A percentile compares a stretch with the other conserved stretches of the same genome.
These are phyloP conservation scores for Xylaria intraflava DNA, from an alignment of 495 filamentous ascomycete genomes.

Conservation along the genomic window DNA sequence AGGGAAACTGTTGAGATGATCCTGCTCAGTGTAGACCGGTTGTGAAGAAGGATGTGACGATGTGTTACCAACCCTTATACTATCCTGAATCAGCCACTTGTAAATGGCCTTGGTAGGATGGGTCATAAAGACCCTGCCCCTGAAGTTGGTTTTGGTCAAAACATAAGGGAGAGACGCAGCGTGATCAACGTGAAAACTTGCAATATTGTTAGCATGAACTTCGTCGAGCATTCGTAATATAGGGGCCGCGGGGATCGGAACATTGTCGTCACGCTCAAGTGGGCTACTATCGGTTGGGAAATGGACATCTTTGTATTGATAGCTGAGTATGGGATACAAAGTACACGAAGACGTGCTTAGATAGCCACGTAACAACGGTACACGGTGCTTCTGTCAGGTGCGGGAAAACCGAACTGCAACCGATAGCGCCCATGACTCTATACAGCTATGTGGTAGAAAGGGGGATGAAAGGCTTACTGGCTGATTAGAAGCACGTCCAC, in stretches of 20 bases:
- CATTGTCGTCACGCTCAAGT: slow-evolving; percentile 17
- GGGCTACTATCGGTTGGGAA: slow-evolving; percentile 17
- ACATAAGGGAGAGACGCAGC: slow-evolving; percentile 95
- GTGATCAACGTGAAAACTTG: slow-evolving; percentile 95
- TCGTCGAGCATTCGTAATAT: slow-evolving; percentile 4
- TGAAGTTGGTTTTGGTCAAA: slow-evolving; percentile 94
- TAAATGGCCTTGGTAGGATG: slow-evolving; percentile 99
- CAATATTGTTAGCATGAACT: slow-evolving; percentile 25
- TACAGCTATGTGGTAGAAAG: slow-evolving; percentile 12
- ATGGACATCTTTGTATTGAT: slow-evolving; percentile 27
- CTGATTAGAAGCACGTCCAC: slow-evolving; percentile 95
- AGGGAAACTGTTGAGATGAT: slow-evolving; percentile 86
- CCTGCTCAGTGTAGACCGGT: slow-evolving; percentile 85
- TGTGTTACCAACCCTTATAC: slow-evolving; percentile 78
- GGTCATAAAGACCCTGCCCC: slow-evolving; percentile 96
- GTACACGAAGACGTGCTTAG: slow-evolving; percentile 13
- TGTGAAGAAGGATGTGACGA: slow-evolving; percentile 66
- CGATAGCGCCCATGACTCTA: slow-evolving; percentile 16
- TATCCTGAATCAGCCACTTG: slow-evolving; percentile 98
- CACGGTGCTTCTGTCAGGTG: neutral
- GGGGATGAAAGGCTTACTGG: slow-evolving; percentile 63
- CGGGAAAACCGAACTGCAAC: slow-evolving; percentile 4
- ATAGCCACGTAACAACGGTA: slow-evolving; percentile 5
- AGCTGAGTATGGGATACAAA: slow-evolving; percentile 24
- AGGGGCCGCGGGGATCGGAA: neutral